Evolutionary conservation across 768 basidiomycete genomes (phyloP).

Genomic region (Leccinum truebloodii): DNA sequence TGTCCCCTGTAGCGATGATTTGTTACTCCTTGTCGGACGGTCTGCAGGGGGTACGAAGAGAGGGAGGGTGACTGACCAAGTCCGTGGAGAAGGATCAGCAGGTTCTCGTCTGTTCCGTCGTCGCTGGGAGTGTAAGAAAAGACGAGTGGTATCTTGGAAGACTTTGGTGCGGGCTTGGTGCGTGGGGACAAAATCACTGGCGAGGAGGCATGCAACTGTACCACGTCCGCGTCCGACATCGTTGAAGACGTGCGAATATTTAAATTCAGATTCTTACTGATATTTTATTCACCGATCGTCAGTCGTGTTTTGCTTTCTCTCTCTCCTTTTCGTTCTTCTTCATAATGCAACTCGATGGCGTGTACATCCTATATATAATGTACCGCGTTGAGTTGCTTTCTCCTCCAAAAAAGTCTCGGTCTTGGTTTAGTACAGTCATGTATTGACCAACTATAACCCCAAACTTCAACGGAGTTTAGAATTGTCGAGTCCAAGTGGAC

Average conservation of each 20-base stretch:
- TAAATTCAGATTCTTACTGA: too few species aligned
- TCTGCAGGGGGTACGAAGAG: background rate
- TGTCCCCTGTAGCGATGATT: conserved; percentile 62
- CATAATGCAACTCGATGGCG: too few species aligned
- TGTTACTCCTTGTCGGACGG: background rate
- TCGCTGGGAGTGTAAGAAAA: conserved; percentile 73
- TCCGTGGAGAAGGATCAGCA: conserved; percentile 83
- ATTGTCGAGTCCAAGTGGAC: background rate
- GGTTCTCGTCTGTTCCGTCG: conserved; percentile 85
- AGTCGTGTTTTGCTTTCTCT: background rate
- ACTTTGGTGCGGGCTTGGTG: conserved; percentile 52
- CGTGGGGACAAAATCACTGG: conserved; percentile 24
- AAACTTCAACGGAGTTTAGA: background rate
- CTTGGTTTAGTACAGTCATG: too few species aligned
- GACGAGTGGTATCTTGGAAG: conserved; percentile 48
- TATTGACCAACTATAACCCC: too few species aligned
- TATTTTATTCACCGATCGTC: too few species aligned
- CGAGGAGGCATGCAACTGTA: conserved; percentile 23
- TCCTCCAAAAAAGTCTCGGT: too few species aligned
- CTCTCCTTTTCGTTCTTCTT: background rate
- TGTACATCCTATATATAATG: too few species aligned
- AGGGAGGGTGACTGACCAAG: conserved; percentile 53
- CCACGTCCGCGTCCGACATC: conserved; percentile 20
- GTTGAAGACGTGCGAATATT: background rate
- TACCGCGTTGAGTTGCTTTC: too few species aligned